Percentiles rank a stretch among this genome's conserved stretches.
Conservation (phyloP, 306 rosid species). For the Corylus avellana region DNA sequence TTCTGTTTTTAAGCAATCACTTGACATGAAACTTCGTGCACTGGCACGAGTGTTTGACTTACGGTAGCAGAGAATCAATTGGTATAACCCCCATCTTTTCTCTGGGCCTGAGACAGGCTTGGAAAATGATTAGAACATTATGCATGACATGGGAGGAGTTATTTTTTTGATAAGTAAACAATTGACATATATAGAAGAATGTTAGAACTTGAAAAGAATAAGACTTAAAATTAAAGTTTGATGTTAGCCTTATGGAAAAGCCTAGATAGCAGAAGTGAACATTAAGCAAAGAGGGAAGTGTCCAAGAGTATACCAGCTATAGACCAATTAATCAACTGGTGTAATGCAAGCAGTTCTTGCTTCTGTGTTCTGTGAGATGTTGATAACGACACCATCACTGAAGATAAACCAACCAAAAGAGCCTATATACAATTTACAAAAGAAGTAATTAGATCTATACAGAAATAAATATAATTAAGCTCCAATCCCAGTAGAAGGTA, state of each 20-base stretch:
- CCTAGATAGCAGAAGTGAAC: not conserved
- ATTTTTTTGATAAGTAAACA: not conserved
- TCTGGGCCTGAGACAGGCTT: not conserved
- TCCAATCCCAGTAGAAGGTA: slow-evolving; percentile 17
- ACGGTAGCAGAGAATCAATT: not conserved
- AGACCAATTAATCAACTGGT: slow-evolving; percentile 76
- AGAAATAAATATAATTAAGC: slow-evolving; percentile 17
- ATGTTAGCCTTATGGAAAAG: slow-evolving; percentile 1
- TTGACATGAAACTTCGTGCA: not conserved
- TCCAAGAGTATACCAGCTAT: slow-evolving; percentile 64
- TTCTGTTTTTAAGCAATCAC: not conserved
- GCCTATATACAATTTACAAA: slow-evolving; percentile 41
- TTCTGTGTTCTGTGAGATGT: slow-evolving; percentile 78
- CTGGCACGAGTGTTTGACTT: not conserved
- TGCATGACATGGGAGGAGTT: slow-evolving; percentile 1
- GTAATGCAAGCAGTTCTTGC: slow-evolving; percentile 61
- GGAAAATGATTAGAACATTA: not conserved
- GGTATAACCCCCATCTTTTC: not conserved
- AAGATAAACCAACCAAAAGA: slow-evolving; percentile 75
- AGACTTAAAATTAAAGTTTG: not conserved
- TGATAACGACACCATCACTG: slow-evolving; percentile 77
- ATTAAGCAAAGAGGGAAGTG: slow-evolving; percentile 19
- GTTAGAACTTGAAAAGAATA: slow-evolving; percentile 9
- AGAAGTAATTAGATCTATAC: slow-evolving; percentile 11
- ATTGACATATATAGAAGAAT: not conserved